Percentiles rank a stretch among this genome's conserved stretches.
Evolutionary conservation across 2,329 filamentous ascomycete species (phyloP).

Genomic region (Zarea fungicola): DNA sequence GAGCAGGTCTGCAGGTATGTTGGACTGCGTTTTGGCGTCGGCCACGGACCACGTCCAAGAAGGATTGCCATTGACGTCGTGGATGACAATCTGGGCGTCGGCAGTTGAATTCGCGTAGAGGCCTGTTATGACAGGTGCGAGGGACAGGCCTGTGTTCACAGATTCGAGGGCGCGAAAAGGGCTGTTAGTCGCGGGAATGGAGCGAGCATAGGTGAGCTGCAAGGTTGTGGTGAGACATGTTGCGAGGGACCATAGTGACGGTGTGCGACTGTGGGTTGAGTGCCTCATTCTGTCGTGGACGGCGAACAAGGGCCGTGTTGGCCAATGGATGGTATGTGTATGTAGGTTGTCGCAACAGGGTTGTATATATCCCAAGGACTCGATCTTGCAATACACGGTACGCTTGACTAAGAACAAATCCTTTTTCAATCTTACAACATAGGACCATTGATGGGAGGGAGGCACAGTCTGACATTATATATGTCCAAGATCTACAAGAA

Average conservation of each 20-base stretch:
- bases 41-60: constrained; percentile 5
- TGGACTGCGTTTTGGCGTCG: not conserved
- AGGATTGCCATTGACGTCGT: not conserved
- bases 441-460: too few species aligned
- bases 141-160: not conserved
- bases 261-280: not conserved
- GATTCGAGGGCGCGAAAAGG: not conserved
- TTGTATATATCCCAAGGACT: too few species aligned
- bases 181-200: not conserved
- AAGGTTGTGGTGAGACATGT: not conserved
- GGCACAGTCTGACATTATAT: too few species aligned
- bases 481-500: too few species aligned
- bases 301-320: too few species aligned
- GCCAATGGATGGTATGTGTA: too few species aligned
- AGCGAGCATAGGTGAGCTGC: not conserved
- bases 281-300: not conserved
- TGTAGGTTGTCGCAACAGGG: not conserved
- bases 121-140: not conserved
- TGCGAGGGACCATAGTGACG: not conserved
- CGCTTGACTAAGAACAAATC: too few species aligned
- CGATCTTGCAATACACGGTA: too few species aligned
- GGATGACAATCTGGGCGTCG: constrained; percentile 3
- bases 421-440: too few species aligned
- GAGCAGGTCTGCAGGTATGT: constrained; percentile 4
- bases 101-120: constrained; percentile 4